Evolutionary conservation across 306 rosid genomes (phyloP).

Genomic region (Cucurbita maxima): DNA sequence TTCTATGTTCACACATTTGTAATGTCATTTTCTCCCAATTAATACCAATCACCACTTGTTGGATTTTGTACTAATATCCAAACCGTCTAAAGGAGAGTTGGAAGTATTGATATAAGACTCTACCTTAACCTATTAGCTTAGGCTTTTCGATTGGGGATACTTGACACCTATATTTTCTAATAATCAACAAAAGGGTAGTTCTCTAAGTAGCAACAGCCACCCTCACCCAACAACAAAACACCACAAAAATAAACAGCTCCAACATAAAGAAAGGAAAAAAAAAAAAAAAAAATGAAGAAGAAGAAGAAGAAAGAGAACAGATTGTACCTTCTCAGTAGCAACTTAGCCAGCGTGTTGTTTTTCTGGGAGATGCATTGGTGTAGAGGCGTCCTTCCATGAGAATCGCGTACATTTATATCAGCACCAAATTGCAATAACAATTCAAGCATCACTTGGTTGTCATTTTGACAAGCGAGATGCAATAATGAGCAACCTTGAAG

Average conservation of each 20-base stretch:
- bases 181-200: not conserved
- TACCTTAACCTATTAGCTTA: not conserved
- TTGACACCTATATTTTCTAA: not conserved
- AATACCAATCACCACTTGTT: not conserved
- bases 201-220: not conserved
- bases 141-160: not conserved
- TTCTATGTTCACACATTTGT: no score
- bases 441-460: conserved; percentile 62
- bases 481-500: conserved; percentile 70
- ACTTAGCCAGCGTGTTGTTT: conserved; percentile 61
- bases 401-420: conserved; percentile 54
- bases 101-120: not conserved
- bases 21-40: no score
- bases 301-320: not conserved
- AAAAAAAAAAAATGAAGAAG: no score
- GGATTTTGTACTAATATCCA: not conserved
- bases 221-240: not conserved
- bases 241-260: not conserved
- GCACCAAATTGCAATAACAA: conserved; percentile 88
- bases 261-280: not conserved
- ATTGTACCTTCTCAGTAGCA: conserved; percentile 70
- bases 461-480: conserved; percentile 70
- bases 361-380: conserved; percentile 66
- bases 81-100: not conserved
- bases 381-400: conserved; percentile 89